These are phyloP conservation scores for Gastrolobium villosum DNA, from an alignment of 306 rosid species.

Conservation along the genomic window DNA sequence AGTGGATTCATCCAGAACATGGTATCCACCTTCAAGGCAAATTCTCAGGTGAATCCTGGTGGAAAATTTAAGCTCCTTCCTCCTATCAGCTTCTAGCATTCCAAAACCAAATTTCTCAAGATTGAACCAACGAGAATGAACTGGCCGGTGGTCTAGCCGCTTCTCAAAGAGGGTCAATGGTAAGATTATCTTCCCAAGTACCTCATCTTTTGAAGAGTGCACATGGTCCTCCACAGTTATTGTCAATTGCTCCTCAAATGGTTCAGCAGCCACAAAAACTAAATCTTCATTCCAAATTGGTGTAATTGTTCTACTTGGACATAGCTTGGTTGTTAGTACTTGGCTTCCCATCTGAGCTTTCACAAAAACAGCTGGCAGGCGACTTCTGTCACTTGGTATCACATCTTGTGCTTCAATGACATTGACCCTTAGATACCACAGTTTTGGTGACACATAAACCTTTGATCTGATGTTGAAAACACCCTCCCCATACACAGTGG, in stretches of 20 bases:
- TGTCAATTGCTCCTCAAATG: constrained; percentile 84
- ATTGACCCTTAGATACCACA: constrained; percentile 87
- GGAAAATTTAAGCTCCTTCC: constrained; percentile 88
- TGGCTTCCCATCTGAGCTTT: constrained; percentile 93
- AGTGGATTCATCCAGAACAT: constrained; percentile 92
- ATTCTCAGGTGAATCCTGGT: constrained; percentile 86
- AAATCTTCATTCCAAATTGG: constrained; percentile 95
- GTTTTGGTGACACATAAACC: constrained; percentile 94
- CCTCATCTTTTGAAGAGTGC: constrained; percentile 80
- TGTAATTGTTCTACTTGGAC: constrained; percentile 66
- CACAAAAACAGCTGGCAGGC: constrained; percentile 73
- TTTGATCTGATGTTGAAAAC: constrained; percentile 84
- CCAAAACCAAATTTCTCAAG: constrained; percentile 92
- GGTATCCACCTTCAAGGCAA: constrained; percentile 99
- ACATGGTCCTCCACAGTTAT: constrained; percentile 80
- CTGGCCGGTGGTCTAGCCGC: constrained; percentile 85
- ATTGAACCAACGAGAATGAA: constrained; percentile 91
- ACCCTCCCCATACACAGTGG: constrained; percentile 84
- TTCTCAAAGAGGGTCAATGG: constrained; percentile 78
- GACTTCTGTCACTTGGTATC: constrained; percentile 74
- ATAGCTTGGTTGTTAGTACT: constrained; percentile 74
- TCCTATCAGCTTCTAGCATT: constrained; percentile 78
- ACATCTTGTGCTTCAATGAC: constrained; percentile 96
- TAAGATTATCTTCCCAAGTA: constrained; percentile 75
- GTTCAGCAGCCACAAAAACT: constrained; percentile 92